Percentiles rank a stretch among this genome's conserved stretches.
Evolutionary conservation across 768 basidiomycete genomes (phyloP).

Genomic region (Mycena venus): DNA sequence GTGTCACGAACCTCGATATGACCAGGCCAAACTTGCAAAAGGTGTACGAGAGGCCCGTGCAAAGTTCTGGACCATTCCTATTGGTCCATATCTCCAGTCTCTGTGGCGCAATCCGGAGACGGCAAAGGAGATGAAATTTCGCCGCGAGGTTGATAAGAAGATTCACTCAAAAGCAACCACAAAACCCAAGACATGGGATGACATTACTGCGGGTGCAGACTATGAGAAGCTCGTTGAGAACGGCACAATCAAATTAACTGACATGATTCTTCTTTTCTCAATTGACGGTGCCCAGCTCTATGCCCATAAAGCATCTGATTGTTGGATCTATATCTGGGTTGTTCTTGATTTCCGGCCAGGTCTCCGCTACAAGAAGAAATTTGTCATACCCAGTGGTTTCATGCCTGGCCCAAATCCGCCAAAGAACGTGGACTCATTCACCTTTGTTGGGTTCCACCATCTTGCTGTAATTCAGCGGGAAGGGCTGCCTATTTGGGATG

Average conservation of each 20-base stretch:
- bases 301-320: slow-evolving; percentile 32
- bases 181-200: too few species aligned
- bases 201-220: too few species aligned
- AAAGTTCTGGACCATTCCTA: slow-evolving; percentile 30
- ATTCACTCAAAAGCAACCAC: too few species aligned
- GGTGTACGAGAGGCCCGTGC: background rate
- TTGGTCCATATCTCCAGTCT: slow-evolving; percentile 26
- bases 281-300: slow-evolving; percentile 45
- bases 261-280: slow-evolving; percentile 48
- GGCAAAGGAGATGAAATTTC: slow-evolving; percentile 12
- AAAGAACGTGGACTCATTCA: slow-evolving; percentile 45
- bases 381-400: slow-evolving; percentile 44
- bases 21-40: background rate
- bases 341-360: slow-evolving; percentile 40
- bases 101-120: slow-evolving; percentile 25
- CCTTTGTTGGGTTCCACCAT: slow-evolving; percentile 41
- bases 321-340: slow-evolving; percentile 44
- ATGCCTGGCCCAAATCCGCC: slow-evolving; percentile 50
- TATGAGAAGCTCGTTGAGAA: too few species aligned
- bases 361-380: slow-evolving; percentile 42
- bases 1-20: background rate
- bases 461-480: slow-evolving; percentile 24
- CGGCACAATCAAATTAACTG: background rate
- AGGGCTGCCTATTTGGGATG: slow-evolving; percentile 38
- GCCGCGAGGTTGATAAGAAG: background rate